A percentile compares a stretch with the other conserved stretches of the same genome.
These are phyloP conservation scores for Heterobasidion parviporum DNA, from an alignment of 1,284 basidiomycete species.

Conservation along the genomic window DNA sequence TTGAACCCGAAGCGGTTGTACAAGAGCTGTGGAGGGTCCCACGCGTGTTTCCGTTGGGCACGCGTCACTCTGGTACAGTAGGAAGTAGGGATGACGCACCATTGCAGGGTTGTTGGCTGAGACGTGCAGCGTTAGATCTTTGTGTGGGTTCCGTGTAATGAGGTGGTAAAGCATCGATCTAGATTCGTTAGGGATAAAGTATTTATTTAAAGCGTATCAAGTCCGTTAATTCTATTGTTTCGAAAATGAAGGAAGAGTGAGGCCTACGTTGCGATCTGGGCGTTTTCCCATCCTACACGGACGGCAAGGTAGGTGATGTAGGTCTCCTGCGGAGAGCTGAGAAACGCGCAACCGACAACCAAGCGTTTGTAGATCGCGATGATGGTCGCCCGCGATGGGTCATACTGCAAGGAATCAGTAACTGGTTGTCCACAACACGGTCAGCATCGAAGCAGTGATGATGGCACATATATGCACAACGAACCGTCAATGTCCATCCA, in stretches of 20 bases:
- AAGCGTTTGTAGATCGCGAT: constrained; percentile 61
- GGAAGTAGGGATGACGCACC: constrained; percentile 31
- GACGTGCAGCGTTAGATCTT: constrained; percentile 72
- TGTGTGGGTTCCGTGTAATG: constrained; percentile 57
- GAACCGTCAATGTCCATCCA: constrained; percentile 70
- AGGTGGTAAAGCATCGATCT: constrained; percentile 74
- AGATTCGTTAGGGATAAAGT: constrained; percentile 5
- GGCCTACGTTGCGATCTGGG: constrained; percentile 63
- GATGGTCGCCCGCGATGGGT: constrained; percentile 62
- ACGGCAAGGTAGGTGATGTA: constrained; percentile 76
- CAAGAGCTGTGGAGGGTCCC: constrained; percentile 38
- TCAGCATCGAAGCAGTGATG: background rate
- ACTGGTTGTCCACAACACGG: constrained; percentile 31
- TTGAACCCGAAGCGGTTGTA: constrained; percentile 83
- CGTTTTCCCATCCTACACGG: constrained; percentile 68
- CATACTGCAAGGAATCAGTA: constrained; percentile 55
- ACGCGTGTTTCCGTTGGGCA: background rate
- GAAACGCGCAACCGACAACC: constrained; percentile 65
- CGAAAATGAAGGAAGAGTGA: background rate
- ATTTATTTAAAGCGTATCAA: background rate
- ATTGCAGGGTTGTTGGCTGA: constrained; percentile 74
- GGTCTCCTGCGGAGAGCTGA: constrained; percentile 71
- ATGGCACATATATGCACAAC: constrained; percentile 9
- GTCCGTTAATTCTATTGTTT: background rate
- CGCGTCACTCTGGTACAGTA: background rate